These are phyloP conservation scores for Stephania cephalantha DNA, from an alignment of 164 flowering plant genomes.

Conservation along the genomic window DNA sequence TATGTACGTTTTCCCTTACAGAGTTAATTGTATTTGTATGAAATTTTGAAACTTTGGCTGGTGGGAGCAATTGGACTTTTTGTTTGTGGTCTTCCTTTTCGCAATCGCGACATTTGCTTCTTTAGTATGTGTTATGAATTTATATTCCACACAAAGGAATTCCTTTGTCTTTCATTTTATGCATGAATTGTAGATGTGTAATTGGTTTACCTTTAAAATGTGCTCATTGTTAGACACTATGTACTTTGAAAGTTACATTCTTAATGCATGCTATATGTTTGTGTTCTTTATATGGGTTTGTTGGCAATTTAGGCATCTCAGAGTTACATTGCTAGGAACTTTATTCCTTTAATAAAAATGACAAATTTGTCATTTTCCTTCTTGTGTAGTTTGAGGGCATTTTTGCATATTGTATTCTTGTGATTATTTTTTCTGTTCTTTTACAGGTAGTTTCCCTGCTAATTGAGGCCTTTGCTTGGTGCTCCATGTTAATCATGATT, in stretches of 20 bases:
- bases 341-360: not conserved
- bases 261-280: not conserved
- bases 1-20: slow-evolving; percentile 23
- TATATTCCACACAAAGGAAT: not conserved
- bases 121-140: too few species aligned
- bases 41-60: too few species aligned
- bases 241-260: not conserved
- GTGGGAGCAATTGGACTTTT: too few species aligned
- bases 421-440: slow-evolving; percentile 3
- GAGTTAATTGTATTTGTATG: too few species aligned
- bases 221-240: not conserved
- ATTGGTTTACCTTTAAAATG: not conserved
- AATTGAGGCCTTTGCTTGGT: slow-evolving; percentile 79
- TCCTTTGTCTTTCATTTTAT: not conserved
- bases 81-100: too few species aligned
- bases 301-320: not conserved
- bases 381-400: not conserved
- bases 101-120: too few species aligned
- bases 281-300: not conserved
- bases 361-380: not conserved
- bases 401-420: not conserved
- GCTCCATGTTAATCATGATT: slow-evolving; percentile 62
- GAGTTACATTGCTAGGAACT: not conserved
- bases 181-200: not conserved
- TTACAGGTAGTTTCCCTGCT: slow-evolving; percentile 52